A percentile compares a stretch with the other conserved stretches of the same genome.
phyloP scores from a whole-genome alignment of 2,329 filamentous ascomycete genomes.

The Diaporthe velutina region DNA sequence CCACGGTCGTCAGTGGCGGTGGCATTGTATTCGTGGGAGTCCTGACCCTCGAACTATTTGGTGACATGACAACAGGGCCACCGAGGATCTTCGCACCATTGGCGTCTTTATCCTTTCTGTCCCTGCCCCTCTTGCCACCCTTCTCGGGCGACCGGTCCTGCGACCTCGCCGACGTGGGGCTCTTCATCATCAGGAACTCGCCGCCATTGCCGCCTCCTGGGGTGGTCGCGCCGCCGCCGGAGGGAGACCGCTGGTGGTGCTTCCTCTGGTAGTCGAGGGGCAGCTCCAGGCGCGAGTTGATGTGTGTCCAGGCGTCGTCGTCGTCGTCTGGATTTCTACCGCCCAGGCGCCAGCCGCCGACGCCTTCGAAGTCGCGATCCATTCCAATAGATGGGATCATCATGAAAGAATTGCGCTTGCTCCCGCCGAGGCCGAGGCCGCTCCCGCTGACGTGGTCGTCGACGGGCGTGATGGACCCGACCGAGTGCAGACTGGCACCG shows the following conservation, averaged over 20 bases:
- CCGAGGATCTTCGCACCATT: conserved; percentile 38
- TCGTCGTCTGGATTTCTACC: conserved; percentile 58
- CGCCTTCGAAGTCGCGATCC: conserved; percentile 69
- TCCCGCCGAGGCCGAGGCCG: conserved; percentile 39
- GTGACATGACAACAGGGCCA: conserved; percentile 49
- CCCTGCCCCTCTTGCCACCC: conserved; percentile 41
- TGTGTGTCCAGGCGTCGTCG: conserved; percentile 61
- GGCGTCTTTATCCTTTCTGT: conserved; percentile 38
- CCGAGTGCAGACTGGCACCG: conserved; percentile 48
- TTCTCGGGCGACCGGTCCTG: conserved; percentile 49
- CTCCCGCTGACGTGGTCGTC: conserved; percentile 49
- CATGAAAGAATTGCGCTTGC: conserved; percentile 40
- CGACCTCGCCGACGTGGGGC: conserved; percentile 41
- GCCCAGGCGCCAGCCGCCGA: conserved; percentile 70
- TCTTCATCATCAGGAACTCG: conserved; percentile 60
- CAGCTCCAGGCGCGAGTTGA: conserved; percentile 65
- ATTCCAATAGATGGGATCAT: conserved; percentile 63
- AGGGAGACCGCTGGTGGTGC: conserved; percentile 59
- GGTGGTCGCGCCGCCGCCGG: conserved; percentile 54
- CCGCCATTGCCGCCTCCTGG: conserved; percentile 55
- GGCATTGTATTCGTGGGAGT: conserved; percentile 56
- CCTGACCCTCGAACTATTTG: conserved; percentile 63
- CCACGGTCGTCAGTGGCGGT: conserved; percentile 47
- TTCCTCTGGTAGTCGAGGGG: conserved; percentile 56
- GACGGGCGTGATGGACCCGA: conserved; percentile 47